A percentile compares a stretch with the other conserved stretches of the same genome.
These are phyloP conservation scores for Bombardia bombarda DNA, from an alignment of 495 filamentous ascomycete genomes.

Conservation along the genomic window DNA sequence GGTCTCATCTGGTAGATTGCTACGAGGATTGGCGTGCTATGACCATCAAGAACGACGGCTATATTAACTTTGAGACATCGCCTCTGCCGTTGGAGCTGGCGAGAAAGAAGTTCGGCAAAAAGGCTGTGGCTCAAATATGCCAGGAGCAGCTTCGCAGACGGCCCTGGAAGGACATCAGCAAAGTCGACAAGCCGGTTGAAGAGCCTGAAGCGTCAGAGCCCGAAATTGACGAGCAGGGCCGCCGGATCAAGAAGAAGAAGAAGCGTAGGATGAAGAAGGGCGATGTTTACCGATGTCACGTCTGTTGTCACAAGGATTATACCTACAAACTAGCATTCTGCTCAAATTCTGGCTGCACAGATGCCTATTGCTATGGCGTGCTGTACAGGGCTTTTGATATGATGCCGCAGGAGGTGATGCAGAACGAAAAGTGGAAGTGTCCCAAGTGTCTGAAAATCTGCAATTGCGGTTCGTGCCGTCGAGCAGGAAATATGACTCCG, in stretches of 20 bases:
- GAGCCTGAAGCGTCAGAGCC: constrained; percentile 37
- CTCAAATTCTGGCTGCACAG: constrained; percentile 51
- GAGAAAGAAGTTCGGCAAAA: constrained; percentile 53
- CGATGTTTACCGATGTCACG: constrained; percentile 60
- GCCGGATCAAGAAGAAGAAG: constrained; percentile 39
- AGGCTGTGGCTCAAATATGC: constrained; percentile 79
- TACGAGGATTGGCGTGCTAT: constrained; percentile 76
- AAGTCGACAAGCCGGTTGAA: constrained; percentile 24
- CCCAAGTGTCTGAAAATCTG: constrained; percentile 78
- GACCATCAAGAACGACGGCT: constrained; percentile 59
- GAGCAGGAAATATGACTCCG: constrained; percentile 37
- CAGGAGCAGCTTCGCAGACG: constrained; percentile 73
- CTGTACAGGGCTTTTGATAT: constrained; percentile 85
- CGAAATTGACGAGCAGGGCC: constrained; percentile 43
- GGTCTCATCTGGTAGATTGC: constrained; percentile 65
- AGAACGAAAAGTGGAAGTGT: constrained; percentile 73
- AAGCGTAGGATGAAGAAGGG: constrained; percentile 34
- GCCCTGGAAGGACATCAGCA: constrained; percentile 53
- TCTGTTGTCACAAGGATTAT: constrained; percentile 66
- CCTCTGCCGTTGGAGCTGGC: constrained; percentile 58
- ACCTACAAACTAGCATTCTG: constrained; percentile 77
- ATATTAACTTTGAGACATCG: constrained; percentile 48
- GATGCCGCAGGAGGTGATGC: constrained; percentile 70
- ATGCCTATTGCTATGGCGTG: constrained; percentile 79
- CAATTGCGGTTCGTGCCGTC: constrained; percentile 72